Conservation (phyloP, 768 basidiomycete species). For the Hemileccinum rubropunctum region DNA sequence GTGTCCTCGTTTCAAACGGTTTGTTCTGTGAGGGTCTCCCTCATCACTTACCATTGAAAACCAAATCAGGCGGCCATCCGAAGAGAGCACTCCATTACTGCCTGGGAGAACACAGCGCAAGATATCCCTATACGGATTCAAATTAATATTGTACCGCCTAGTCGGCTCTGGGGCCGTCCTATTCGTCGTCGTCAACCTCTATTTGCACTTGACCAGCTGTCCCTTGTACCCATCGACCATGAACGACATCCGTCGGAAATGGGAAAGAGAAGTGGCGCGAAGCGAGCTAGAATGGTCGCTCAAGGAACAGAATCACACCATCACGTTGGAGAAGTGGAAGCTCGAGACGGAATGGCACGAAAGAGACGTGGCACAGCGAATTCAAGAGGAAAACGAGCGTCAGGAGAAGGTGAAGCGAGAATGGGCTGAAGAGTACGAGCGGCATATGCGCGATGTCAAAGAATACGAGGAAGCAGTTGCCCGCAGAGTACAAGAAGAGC, state of each 20-base stretch:
- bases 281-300: slow-evolving; percentile 5
- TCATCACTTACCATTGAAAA: no score
- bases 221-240: not conserved
- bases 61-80: not conserved
- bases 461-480: slow-evolving; percentile 1
- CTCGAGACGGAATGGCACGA: slow-evolving; percentile 12
- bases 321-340: slow-evolving; percentile 4
- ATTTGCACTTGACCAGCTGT: not conserved
- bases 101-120: not conserved
- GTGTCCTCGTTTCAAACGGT: not conserved
- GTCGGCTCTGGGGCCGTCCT: not conserved
- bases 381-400: slow-evolving; percentile 8
- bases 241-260: not conserved
- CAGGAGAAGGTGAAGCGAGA: not conserved
- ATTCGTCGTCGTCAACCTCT: not conserved
- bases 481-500: slow-evolving; percentile 2
- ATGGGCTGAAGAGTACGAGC: slow-evolving; percentile 7
- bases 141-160: not conserved
- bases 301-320: slow-evolving; percentile 3
- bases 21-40: not conserved
- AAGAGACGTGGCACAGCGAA: not conserved
- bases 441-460: not conserved
- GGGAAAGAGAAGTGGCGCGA: not conserved
- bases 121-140: not conserved
- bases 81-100: slow-evolving; percentile 9